Conservation (phyloP, 176 grass and related monocot genomes). For the Chloris gayana region DNA sequence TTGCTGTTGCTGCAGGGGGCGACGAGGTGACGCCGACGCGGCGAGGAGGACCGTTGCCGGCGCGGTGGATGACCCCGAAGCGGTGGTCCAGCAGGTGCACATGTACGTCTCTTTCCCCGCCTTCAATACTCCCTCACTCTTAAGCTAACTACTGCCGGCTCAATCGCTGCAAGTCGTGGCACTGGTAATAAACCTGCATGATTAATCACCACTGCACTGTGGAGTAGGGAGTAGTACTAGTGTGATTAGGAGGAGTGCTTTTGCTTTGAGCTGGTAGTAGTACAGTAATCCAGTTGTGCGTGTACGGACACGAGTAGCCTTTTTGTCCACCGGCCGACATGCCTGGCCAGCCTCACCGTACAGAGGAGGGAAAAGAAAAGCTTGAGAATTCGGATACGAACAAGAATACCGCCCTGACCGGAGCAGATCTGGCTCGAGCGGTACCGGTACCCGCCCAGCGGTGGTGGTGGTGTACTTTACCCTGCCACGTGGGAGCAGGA, state of each 20-base stretch:
- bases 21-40: not conserved
- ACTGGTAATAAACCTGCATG: too few relatives aligned
- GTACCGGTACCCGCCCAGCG: not conserved
- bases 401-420: not conserved
- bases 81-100: conserved; percentile 63
- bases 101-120: conserved; percentile 59
- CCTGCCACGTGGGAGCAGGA: conserved; percentile 10
- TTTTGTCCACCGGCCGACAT: conserved; percentile 14
- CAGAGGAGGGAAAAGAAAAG: not conserved
- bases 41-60: conserved; percentile 25
- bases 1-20: conserved; percentile 1
- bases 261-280: not conserved
- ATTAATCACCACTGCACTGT: too few relatives aligned
- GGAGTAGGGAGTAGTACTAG: not conserved
- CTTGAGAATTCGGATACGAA: not conserved
- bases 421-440: conserved; percentile 26
- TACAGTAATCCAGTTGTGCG: too few relatives aligned
- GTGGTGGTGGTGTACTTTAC: conserved; percentile 23
- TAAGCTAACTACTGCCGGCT: not conserved
- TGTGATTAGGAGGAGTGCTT: too few relatives aligned
- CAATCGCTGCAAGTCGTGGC: not conserved
- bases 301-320: not conserved
- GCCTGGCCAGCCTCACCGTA: too few relatives aligned
- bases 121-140: not conserved
- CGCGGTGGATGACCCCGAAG: conserved; percentile 81